These are phyloP conservation scores for Candida koratica DNA, from an alignment of 805 yeast genomes.

Conservation along the genomic window DNA sequence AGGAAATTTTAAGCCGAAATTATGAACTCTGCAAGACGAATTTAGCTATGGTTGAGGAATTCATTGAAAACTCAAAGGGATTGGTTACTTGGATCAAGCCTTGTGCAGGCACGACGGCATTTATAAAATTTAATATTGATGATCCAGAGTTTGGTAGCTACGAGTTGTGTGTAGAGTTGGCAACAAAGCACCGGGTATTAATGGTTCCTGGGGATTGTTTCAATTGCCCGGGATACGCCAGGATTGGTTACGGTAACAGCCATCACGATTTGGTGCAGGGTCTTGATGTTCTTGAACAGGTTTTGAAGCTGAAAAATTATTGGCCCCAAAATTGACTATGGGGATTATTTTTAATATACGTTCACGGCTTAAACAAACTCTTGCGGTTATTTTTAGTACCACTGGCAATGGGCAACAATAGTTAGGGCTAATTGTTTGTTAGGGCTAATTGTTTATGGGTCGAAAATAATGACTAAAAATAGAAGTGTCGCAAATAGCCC, in stretches of 20 bases:
- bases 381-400: conserved; percentile 8
- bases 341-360: too few species aligned
- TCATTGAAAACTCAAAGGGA: conserved; percentile 28
- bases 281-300: conserved; percentile 18
- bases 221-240: conserved; percentile 37
- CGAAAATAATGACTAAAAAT: too few species aligned
- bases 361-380: too few species aligned
- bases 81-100: conserved; percentile 41
- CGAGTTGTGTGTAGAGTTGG: conserved; percentile 33
- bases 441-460: too few species aligned
- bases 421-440: too few species aligned
- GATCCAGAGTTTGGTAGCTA: conserved; percentile 18
- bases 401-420: too few species aligned
- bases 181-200: conserved; percentile 30
- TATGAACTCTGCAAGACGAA: conserved; percentile 37
- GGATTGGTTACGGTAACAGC: conserved; percentile 49
- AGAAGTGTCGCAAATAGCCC: too few species aligned
- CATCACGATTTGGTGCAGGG: conserved; percentile 33
- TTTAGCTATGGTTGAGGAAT: conserved; percentile 30
- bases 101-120: conserved; percentile 45
- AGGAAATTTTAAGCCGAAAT: conserved; percentile 37
- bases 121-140: conserved; percentile 24
- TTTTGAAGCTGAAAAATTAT: conserved; percentile 1
- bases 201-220: conserved; percentile 51
- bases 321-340: conserved; percentile 4